These are phyloP conservation scores for Auriscalpium microsporum DNA, from an alignment of 768 basidiomycete genomes.

Conservation along the genomic window DNA sequence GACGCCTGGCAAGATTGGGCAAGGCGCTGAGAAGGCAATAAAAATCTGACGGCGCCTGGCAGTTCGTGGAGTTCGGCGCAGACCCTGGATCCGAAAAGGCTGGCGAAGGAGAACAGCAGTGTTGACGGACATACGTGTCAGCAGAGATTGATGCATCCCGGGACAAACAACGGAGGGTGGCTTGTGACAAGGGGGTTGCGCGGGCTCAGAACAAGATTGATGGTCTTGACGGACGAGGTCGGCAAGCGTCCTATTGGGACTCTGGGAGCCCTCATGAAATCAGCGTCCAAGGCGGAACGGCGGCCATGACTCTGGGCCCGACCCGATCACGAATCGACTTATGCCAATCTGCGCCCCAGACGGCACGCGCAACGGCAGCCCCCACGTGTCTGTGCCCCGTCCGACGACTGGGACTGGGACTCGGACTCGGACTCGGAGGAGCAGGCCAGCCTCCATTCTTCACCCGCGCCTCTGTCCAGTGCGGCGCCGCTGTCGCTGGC, in stretches of 20 bases:
- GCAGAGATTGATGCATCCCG: conserved; percentile 11
- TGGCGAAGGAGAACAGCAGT: background rate
- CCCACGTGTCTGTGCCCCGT: no score
- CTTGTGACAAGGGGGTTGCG: background rate
- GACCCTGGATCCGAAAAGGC: background rate
- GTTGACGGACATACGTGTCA: background rate
- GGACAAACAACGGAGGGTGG: background rate
- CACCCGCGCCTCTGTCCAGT: no score
- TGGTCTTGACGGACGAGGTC: background rate
- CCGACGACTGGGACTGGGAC: no score
- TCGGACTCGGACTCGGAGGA: no score
- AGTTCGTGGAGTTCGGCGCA: conserved; percentile 10
- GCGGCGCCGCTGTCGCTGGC: no score
- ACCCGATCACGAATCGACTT: background rate
- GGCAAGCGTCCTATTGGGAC: background rate
- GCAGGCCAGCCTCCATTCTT: no score
- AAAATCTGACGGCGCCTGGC: conserved; percentile 12
- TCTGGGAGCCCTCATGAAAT: background rate
- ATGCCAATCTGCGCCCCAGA: no score
- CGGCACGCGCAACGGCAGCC: no score
- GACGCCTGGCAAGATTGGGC: conserved; percentile 6
- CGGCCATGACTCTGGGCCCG: background rate
- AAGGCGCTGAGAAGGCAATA: conserved; percentile 6
- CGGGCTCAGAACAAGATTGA: background rate
- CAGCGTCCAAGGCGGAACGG: background rate